These are phyloP conservation scores for Heterococcus sp. DNA, from an alignment of 108 stramenopile species.

Conservation along the genomic window DNA sequence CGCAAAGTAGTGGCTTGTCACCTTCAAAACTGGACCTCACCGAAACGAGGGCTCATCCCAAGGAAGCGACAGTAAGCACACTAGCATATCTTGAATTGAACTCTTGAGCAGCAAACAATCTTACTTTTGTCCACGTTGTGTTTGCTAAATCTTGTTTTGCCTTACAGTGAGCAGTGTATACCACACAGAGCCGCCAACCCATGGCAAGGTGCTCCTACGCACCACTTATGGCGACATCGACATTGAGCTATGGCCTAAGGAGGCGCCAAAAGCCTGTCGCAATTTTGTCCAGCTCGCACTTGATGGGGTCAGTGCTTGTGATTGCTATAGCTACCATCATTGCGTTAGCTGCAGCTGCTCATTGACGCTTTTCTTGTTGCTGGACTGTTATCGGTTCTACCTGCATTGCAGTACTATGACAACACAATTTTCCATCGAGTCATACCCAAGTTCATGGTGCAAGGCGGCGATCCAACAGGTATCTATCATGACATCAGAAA, in stretches of 20 bases:
- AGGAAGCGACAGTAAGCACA: too few relatives aligned
- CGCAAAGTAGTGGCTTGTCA: too few relatives aligned
- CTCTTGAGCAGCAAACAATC: too few relatives aligned
- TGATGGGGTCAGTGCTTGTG: constrained; percentile 69
- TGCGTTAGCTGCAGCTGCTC: too few relatives aligned
- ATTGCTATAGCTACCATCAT: too few relatives aligned
- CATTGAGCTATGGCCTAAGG: constrained; percentile 81
- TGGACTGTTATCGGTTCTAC: too few relatives aligned
- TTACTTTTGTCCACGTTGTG: too few relatives aligned
- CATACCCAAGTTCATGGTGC: constrained; percentile 79
- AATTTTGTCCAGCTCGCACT: constrained; percentile 85
- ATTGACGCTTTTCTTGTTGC: too few relatives aligned
- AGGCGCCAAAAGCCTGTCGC: constrained; percentile 78
- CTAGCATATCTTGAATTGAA: too few relatives aligned
- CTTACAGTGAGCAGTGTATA: constrained; percentile 92
- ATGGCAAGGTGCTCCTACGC: constrained; percentile 72
- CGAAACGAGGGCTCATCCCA: too few relatives aligned
- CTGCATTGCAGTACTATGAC: constrained; percentile 48
- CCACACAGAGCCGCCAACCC: constrained; percentile 78
- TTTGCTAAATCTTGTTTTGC: too few relatives aligned
- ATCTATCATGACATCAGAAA: constrained; percentile 55
- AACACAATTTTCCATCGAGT: constrained; percentile 65
- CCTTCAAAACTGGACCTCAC: too few relatives aligned
- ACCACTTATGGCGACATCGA: constrained; percentile 89
- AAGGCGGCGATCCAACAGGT: constrained; percentile 70